Percentiles rank a stretch among this genome's conserved stretches.
Conservation (phyloP, 306 rosid species). For the Luffa aegyptiaca region DNA sequence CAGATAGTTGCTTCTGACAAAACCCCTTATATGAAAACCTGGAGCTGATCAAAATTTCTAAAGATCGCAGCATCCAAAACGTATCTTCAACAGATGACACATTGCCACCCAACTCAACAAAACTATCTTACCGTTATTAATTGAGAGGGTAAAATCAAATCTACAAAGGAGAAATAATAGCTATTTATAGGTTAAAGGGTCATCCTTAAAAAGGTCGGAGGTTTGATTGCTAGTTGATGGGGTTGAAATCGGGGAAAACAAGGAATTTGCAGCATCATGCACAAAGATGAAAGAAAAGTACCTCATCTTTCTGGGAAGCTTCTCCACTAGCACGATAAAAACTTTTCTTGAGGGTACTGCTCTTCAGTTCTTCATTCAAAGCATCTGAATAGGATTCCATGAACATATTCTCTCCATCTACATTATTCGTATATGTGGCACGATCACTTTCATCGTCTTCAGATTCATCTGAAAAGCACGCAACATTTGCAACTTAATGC, state of each 20-base stretch:
- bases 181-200: background rate
- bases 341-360: conserved; percentile 63
- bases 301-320: conserved; percentile 62
- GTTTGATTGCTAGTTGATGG: background rate
- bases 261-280: background rate
- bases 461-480: conserved; percentile 45
- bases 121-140: background rate
- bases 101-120: background rate
- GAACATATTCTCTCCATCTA: conserved; percentile 40
- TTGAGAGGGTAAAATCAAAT: background rate
- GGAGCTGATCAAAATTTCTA: background rate
- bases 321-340: conserved; percentile 74
- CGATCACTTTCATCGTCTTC: conserved; percentile 44
- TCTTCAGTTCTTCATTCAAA: conserved; percentile 58
- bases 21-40: background rate
- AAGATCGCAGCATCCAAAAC: background rate
- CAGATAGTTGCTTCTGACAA: too few relatives aligned
- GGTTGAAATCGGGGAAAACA: background rate
- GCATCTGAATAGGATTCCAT: conserved; percentile 64
- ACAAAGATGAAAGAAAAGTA: conserved; percentile 8
- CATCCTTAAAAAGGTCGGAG: background rate
- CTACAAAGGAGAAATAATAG: background rate
- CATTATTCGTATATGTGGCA: conserved; percentile 27
- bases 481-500: background rate
- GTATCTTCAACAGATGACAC: background rate